Evolutionary conservation across 768 basidiomycete species (phyloP).

Genomic region (Suillus lakei): DNA sequence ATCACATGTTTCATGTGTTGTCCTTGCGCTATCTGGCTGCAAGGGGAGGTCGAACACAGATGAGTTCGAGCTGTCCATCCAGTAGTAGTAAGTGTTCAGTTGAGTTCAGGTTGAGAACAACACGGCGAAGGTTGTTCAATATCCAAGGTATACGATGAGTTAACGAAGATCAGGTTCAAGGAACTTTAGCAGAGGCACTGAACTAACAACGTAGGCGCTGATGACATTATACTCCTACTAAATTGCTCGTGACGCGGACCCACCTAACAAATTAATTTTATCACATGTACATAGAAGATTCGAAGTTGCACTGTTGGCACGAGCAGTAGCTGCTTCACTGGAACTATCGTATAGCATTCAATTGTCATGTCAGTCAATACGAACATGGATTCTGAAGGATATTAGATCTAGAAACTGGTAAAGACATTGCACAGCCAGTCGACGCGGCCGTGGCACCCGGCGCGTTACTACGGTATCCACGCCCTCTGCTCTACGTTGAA

Average conservation of each 20-base stretch:
- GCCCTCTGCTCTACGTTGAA: not conserved
- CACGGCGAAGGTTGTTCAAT: not conserved
- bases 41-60: conserved; percentile 78
- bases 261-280: no score
- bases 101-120: conserved; percentile 1
- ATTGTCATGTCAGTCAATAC: not conserved
- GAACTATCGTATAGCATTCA: not conserved
- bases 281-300: no score
- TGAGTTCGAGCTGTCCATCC: conserved; percentile 61
- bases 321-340: not conserved
- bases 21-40: conserved; percentile 30
- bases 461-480: not conserved
- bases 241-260: no score
- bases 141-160: not conserved
- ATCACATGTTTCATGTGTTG: not conserved
- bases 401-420: not conserved
- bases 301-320: no score
- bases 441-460: not conserved
- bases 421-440: not conserved
- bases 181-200: not conserved
- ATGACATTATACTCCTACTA: no score
- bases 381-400: not conserved
- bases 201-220: not conserved
- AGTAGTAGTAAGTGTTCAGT: conserved; percentile 11
- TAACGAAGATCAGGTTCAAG: not conserved